phyloP scores from a whole-genome alignment of 768 basidiomycete genomes.

The Tylopilus sp. region DNA sequence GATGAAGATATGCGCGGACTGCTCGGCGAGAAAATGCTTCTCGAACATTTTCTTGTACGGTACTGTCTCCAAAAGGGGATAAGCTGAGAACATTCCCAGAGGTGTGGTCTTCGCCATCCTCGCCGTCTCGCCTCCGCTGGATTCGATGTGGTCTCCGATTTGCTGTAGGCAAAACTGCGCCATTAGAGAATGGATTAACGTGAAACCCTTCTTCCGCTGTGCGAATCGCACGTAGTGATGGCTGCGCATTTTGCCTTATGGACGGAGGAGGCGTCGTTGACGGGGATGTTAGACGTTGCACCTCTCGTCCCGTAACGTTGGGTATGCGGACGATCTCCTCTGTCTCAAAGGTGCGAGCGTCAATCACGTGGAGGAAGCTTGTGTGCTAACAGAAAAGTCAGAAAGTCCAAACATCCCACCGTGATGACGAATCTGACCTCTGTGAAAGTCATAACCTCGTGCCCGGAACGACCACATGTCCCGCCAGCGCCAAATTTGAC shows the following conservation, averaged over 20 bases:
- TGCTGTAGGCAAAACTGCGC: constrained; percentile 11
- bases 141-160: constrained; percentile 24
- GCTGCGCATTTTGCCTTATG: constrained; percentile 16
- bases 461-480: constrained; percentile 41
- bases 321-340: constrained; percentile 67
- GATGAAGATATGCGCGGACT: constrained; percentile 35
- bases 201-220: constrained; percentile 60
- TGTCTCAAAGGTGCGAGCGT: constrained; percentile 81
- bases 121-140: constrained; percentile 19
- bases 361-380: constrained; percentile 75
- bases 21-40: constrained; percentile 51
- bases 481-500: constrained; percentile 80
- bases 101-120: constrained; percentile 31
- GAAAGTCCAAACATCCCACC: neutral
- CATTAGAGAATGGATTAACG: constrained; percentile 18
- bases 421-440: constrained; percentile 52
- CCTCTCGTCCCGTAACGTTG: constrained; percentile 26
- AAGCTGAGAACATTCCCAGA: constrained; percentile 53
- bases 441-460: constrained; percentile 85
- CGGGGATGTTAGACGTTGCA: constrained; percentile 11
- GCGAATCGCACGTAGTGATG: constrained; percentile 39
- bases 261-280: constrained; percentile 9
- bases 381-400: constrained; percentile 57
- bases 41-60: constrained; percentile 56
- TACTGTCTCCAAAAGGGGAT: constrained; percentile 51